Conservation (phyloP, 495 filamentous ascomycete species). For the Xylaria intraflava region DNA sequence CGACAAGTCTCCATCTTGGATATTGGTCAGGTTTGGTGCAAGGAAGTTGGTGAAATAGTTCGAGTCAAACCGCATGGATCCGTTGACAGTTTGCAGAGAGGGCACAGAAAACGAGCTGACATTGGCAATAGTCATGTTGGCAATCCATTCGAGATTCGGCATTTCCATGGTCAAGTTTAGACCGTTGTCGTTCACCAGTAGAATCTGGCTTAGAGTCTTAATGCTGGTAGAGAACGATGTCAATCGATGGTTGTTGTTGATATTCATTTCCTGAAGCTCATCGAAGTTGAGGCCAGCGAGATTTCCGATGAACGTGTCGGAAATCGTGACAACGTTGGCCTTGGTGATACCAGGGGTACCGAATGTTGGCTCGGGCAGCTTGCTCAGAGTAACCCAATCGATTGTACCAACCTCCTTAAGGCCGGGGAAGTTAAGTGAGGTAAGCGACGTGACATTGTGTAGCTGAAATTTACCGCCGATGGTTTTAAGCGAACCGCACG, state of each 20-base stretch:
- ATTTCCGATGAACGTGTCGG: slow-evolving; percentile 70
- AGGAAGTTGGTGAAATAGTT: slow-evolving; percentile 62
- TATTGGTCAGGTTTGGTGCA: slow-evolving; percentile 73
- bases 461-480: slow-evolving; percentile 63
- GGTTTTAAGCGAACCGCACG: slow-evolving; percentile 36
- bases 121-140: slow-evolving; percentile 85
- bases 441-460: slow-evolving; percentile 57
- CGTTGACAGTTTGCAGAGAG: slow-evolving; percentile 67
- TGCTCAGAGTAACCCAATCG: slow-evolving; percentile 65
- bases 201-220: slow-evolving; percentile 53
- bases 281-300: slow-evolving; percentile 74
- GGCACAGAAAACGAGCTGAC: slow-evolving; percentile 67
- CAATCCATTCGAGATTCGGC: slow-evolving; percentile 68
- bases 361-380: slow-evolving; percentile 63
- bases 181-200: slow-evolving; percentile 64
- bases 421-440: slow-evolving; percentile 52
- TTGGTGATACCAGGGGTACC: slow-evolving; percentile 51
- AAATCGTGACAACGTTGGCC: slow-evolving; percentile 61
- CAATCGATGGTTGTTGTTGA: slow-evolving; percentile 76
- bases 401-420: slow-evolving; percentile 60
- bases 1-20: slow-evolving; percentile 60
- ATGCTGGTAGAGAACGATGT: slow-evolving; percentile 65
- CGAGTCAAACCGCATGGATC: slow-evolving; percentile 76
- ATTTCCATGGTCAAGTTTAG: slow-evolving; percentile 53
- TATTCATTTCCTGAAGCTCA: slow-evolving; percentile 54